Evolutionary conservation across 1,284 basidiomycete species (phyloP).

Genomic region (Boletus mariae): DNA sequence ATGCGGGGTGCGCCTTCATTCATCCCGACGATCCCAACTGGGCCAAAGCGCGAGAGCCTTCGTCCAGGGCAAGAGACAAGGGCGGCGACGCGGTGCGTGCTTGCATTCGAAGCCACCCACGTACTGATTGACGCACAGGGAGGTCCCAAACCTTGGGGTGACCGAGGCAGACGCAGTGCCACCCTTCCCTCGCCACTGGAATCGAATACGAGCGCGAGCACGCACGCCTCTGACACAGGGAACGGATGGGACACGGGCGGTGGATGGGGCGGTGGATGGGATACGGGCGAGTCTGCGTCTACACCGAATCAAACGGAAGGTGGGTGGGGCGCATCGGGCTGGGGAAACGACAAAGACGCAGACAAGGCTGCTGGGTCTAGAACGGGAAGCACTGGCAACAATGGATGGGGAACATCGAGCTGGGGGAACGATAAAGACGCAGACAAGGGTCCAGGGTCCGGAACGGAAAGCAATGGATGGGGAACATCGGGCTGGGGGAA

Average conservation of each 20-base stretch:
- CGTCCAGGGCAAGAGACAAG: constrained; percentile 12
- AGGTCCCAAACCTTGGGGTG: constrained; percentile 5
- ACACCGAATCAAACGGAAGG: background rate
- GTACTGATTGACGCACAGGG: constrained; percentile 5
- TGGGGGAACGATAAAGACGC: background rate
- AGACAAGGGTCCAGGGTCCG: background rate
- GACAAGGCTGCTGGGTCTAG: background rate
- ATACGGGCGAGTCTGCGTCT: background rate
- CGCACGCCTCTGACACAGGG: background rate
- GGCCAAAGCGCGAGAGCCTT: constrained; percentile 16
- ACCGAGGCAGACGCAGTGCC: constrained; percentile 1
- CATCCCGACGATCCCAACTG: constrained; percentile 27
- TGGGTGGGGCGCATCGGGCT: background rate
- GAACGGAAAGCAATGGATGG: background rate
- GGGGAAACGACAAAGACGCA: background rate
- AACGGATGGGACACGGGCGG: constrained; percentile 7
- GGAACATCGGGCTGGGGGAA: background rate
- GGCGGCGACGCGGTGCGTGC: constrained; percentile 18
- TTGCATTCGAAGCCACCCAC: background rate
- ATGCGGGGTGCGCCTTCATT: constrained; percentile 21
- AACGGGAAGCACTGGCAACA: background rate
- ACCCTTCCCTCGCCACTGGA: constrained; percentile 1
- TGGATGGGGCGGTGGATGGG: constrained; percentile 4
- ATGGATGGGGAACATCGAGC: background rate
- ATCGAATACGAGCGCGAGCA: background rate